Evolutionary conservation across 352 stramenopile species (phyloP), one percentile per base, ranked within the genome.

Genomic region (Globisporangium alternatum): DNA sequence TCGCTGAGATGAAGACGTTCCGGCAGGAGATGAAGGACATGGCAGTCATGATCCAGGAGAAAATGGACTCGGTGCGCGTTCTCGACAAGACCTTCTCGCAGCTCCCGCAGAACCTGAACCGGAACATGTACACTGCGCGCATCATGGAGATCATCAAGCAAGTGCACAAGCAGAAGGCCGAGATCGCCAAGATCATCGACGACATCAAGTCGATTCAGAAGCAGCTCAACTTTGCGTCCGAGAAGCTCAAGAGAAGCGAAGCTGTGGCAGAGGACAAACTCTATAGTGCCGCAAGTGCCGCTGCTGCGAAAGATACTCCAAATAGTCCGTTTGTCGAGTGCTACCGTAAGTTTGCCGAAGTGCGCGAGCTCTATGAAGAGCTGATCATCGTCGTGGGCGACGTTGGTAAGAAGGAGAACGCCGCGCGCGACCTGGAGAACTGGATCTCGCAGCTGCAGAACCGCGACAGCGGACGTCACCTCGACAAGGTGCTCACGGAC

Each of bases 101-200:
- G 53, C 74, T 88, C 8, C 75, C 75, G 4, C 80, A 72, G 37
- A 69, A 83, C 41, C 58, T 80, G 70, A 83, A 90, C 60, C 86
- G 89, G 43, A 88, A 75, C 66, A 84, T 89, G 65, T 97, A 97
- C 74, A 96, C 82, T 30, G 80, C 83, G 33, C 86, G 89, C 2
- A 96, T 97, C 65, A 89, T 96, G 78, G 89, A 96, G 65, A 96
- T 97, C 64, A 97, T 93, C 75, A 92, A 93, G 65, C 81, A 92
- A 43, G 86, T 96, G 30, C 79, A 91, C 66, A 96, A 96, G 71
- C 88, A 97, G 58, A 97, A 95, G 56, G 71, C 83, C 35, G 88
- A 95, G 44, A 96, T 96, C 25, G 56, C 71, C 13, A 93, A 92
- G 61, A 89, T 95, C 64, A 77, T 95, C 28, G 69, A 83, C 10